These are phyloP conservation scores for Sclerotinia borealis DNA, from an alignment of 2,329 filamentous ascomycete species.

Conservation along the genomic window DNA sequence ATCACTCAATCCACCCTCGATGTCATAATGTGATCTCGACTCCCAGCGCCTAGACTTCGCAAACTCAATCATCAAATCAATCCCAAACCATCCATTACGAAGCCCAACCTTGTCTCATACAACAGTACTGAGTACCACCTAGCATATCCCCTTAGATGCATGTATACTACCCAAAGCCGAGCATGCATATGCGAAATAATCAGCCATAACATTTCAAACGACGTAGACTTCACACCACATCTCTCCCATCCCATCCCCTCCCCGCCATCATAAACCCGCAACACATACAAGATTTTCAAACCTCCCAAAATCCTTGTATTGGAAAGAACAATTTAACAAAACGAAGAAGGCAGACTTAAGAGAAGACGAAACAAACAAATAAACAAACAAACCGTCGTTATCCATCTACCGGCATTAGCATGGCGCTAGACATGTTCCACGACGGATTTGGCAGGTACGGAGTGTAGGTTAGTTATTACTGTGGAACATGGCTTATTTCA, in stretches of 20 bases:
- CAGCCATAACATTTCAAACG: background rate
- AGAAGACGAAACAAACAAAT: background rate
- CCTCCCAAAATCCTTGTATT: too few species aligned
- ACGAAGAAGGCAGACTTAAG: background rate
- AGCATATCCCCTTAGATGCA: background rate
- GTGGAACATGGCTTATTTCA: background rate
- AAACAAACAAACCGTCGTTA: background rate
- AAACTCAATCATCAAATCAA: background rate
- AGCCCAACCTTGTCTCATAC: background rate
- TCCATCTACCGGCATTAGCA: background rate
- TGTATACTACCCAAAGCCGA: background rate
- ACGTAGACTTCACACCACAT: too few species aligned
- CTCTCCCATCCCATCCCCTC: too few species aligned
- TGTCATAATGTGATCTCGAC: too few species aligned
- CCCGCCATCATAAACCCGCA: background rate
- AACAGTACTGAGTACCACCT: background rate
- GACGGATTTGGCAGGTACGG: background rate
- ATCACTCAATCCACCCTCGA: background rate
- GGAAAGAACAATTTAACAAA: too few species aligned
- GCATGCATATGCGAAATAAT: background rate
- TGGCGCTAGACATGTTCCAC: background rate
- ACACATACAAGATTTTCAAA: background rate
- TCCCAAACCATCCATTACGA: background rate
- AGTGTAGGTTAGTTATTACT: too few species aligned
- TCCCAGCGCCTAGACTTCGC: background rate